These are phyloP conservation scores for Tephrocybe sp. DNA, from an alignment of 768 basidiomycete species.

Conservation along the genomic window DNA sequence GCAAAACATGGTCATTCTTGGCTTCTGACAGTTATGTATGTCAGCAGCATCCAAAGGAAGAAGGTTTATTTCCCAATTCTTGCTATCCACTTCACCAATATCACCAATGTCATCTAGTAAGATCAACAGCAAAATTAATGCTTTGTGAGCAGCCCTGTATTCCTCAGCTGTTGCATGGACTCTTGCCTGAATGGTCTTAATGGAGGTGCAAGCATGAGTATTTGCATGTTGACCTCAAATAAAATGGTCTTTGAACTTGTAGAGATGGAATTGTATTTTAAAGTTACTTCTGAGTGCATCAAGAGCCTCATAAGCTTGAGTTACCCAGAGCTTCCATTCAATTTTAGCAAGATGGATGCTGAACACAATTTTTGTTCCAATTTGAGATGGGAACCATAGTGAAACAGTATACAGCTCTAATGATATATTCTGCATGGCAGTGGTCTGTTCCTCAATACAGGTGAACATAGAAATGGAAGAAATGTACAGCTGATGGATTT, in stretches of 20 bases:
- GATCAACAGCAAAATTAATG: not conserved
- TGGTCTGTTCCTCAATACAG: not conserved
- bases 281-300: slow-evolving; percentile 7
- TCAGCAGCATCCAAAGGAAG: slow-evolving; percentile 8
- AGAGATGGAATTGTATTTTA: slow-evolving; percentile 6
- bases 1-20: not conserved
- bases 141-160: slow-evolving; percentile 9
- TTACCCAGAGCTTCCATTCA: slow-evolving; percentile 11
- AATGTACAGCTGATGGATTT: slow-evolving; percentile 16
- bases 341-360: slow-evolving; percentile 1
- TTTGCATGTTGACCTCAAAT: slow-evolving; percentile 9
- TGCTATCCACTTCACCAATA: too few species aligned
- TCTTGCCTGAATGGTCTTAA: not conserved
- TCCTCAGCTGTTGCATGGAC: not conserved
- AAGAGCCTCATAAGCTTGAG: slow-evolving; percentile 15
- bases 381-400: slow-evolving; percentile 9
- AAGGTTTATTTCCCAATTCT: slow-evolving; percentile 4
- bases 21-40: slow-evolving; percentile 13
- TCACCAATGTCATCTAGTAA: not conserved
- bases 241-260: slow-evolving; percentile 9
- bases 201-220: slow-evolving; percentile 2
- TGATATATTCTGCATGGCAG: not conserved
- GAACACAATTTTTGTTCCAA: not conserved
- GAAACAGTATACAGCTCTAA: not conserved
- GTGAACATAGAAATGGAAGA: not conserved